These are phyloP conservation scores for Hyaloraphidium curvatum DNA, from an alignment of 192 early-diverging fungal species.

Conservation along the genomic window DNA sequence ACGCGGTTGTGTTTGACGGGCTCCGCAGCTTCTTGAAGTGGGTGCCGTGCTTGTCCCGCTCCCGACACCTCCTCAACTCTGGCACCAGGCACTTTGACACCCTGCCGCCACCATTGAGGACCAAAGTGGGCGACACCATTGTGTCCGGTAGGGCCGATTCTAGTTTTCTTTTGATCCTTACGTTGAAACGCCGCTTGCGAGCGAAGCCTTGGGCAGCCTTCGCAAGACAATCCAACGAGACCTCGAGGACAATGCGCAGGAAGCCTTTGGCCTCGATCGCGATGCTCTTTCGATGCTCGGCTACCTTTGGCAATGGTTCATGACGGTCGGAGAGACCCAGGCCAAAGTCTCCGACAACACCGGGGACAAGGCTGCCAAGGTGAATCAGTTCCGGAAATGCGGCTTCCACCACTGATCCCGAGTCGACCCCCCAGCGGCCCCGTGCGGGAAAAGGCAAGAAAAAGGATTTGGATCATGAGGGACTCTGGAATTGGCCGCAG, in stretches of 20 bases:
- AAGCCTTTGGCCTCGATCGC: slow-evolving; percentile 44
- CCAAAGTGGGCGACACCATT: slow-evolving; percentile 47
- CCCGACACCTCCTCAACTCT: slow-evolving; percentile 13
- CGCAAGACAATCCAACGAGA: too few species aligned
- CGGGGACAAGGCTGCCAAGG: too few species aligned
- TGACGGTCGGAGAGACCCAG: slow-evolving; percentile 42
- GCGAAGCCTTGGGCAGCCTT: too few species aligned
- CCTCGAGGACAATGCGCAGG: slow-evolving; percentile 42
- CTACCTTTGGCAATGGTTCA: slow-evolving; percentile 65
- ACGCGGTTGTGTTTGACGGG: slow-evolving; percentile 27
- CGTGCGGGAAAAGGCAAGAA: slow-evolving; percentile 11
- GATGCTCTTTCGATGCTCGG: slow-evolving; percentile 58
- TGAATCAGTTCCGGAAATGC: too few species aligned
- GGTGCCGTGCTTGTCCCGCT: slow-evolving; percentile 29
- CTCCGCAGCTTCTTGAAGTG: slow-evolving; percentile 58
- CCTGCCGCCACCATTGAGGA: slow-evolving; percentile 21
- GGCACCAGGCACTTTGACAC: slow-evolving; percentile 24
- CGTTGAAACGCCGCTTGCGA: too few species aligned
- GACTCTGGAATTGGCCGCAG: slow-evolving; percentile 35
- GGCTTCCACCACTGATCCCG: slow-evolving; percentile 2
- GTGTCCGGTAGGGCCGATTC: too few species aligned
- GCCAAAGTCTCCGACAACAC: slow-evolving; percentile 18
- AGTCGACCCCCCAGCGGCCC: neutral
- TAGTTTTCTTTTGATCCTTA: too few species aligned
- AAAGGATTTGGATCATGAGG: slow-evolving; percentile 17